Conservation (phyloP, 345 rosid species). For the Brassica incana region DNA sequence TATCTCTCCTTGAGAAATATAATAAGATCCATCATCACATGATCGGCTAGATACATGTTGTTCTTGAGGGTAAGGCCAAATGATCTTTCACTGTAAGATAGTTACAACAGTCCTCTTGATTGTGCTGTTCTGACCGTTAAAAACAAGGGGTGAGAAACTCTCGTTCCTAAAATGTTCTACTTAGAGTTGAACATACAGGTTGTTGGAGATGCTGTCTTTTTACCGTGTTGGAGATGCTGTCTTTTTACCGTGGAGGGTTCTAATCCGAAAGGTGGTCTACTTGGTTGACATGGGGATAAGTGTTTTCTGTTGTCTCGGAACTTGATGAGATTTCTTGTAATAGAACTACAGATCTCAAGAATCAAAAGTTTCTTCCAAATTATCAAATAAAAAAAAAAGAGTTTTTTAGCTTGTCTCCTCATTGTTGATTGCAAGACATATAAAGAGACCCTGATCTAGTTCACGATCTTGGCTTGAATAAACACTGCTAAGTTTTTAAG, state of each 20-base stretch:
- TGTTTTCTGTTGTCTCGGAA: constrained; percentile 7
- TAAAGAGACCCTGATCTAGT: constrained; percentile 1
- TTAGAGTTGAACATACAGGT: no score
- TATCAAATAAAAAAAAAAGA: background rate
- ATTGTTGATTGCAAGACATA: constrained; percentile 19
- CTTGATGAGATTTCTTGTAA: constrained; percentile 14
- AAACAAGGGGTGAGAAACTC: no score
- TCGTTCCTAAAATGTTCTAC: no score
- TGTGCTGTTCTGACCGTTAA: no score
- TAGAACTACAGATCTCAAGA: constrained; percentile 11
- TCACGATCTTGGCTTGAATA: constrained; percentile 16
- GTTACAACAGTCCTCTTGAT: no score
- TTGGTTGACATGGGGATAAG: constrained; percentile 83
- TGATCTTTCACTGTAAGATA: no score
- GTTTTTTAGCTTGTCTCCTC: background rate
- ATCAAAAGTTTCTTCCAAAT: background rate
- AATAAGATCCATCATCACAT: background rate
- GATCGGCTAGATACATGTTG: background rate
- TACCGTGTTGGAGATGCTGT: constrained; percentile 70
- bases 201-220: constrained; percentile 59
- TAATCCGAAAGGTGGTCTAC: constrained; percentile 47
- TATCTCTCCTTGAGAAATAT: background rate
- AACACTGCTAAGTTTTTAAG: background rate
- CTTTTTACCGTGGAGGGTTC: constrained; percentile 55
- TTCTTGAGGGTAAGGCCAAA: no score